Evolutionary conservation across 805 yeast genomes (phyloP).

Genomic region (Pichia exigua): DNA sequence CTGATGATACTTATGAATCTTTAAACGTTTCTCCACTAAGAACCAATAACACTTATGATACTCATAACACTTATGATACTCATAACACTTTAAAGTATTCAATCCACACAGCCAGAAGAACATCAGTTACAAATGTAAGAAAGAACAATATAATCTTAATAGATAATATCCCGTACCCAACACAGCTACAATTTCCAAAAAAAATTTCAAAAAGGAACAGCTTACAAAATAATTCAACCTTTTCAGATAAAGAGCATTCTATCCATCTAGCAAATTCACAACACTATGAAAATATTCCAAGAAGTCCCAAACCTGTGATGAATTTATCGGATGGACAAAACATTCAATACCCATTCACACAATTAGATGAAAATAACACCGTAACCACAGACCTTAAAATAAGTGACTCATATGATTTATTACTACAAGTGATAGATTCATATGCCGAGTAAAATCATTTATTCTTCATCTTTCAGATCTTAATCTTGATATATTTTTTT

Average conservation of each 20-base stretch:
- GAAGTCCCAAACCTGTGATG: background rate
- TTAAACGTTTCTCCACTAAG: background rate
- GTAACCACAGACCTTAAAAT: background rate
- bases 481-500: background rate
- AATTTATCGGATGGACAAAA: background rate
- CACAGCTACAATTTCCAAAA: slow-evolving; percentile 21
- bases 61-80: background rate
- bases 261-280: background rate
- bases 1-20: background rate
- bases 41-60: background rate
- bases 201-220: slow-evolving; percentile 17
- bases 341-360: background rate
- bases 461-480: background rate
- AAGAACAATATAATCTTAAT: slow-evolving; percentile 17
- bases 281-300: background rate
- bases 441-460: background rate
- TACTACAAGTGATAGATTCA: background rate
- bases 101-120: slow-evolving; percentile 1
- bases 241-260: background rate
- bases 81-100: background rate
- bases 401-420: background rate
- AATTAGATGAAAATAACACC: background rate
- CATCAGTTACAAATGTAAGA: background rate
- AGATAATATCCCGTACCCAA: slow-evolving; percentile 25
- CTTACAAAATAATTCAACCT: background rate